Percentiles rank a stretch among this genome's conserved stretches.
Evolutionary conservation across 768 basidiomycete species (phyloP).

Genomic region (Boletus patriciae): DNA sequence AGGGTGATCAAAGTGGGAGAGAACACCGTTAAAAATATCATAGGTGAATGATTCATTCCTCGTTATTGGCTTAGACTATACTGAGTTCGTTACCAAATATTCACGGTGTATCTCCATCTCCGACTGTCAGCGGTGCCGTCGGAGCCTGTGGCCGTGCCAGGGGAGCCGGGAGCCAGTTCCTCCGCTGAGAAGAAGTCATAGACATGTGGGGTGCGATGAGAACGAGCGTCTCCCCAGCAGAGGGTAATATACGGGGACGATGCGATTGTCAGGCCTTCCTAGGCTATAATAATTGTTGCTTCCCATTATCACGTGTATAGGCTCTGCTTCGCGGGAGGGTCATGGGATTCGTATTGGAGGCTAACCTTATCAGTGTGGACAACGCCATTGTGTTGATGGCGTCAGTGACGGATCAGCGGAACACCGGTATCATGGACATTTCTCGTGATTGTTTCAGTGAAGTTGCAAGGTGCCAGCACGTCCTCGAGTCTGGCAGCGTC

Average conservation of each 20-base stretch:
- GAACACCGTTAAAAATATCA: slow-evolving; percentile 64
- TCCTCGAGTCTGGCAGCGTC: neutral
- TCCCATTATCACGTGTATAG: slow-evolving; percentile 21
- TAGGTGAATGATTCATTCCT: slow-evolving; percentile 36
- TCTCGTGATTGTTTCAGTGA: neutral
- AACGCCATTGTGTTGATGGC: neutral
- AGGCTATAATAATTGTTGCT: slow-evolving; percentile 6
- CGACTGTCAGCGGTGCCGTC: slow-evolving; percentile 16
- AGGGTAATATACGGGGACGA: slow-evolving; percentile 2
- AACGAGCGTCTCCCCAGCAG: neutral
- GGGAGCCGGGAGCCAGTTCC: slow-evolving; percentile 12
- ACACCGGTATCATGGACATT: neutral
- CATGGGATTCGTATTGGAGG: neutral
- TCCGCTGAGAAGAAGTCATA: slow-evolving; percentile 21
- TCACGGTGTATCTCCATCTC: neutral
- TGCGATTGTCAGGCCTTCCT: neutral
- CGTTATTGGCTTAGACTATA: neutral
- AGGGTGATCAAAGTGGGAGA: slow-evolving; percentile 81
- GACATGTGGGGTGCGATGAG: neutral
- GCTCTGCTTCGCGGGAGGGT: slow-evolving; percentile 3
- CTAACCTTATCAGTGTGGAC: neutral
- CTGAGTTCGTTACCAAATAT: neutral
- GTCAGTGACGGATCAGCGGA: slow-evolving; percentile 4
- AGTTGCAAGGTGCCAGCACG: neutral
- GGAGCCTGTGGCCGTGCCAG: slow-evolving; percentile 21